phyloP scores from a whole-genome alignment of 257 asterid genomes.

The Ballota nigra region DNA sequence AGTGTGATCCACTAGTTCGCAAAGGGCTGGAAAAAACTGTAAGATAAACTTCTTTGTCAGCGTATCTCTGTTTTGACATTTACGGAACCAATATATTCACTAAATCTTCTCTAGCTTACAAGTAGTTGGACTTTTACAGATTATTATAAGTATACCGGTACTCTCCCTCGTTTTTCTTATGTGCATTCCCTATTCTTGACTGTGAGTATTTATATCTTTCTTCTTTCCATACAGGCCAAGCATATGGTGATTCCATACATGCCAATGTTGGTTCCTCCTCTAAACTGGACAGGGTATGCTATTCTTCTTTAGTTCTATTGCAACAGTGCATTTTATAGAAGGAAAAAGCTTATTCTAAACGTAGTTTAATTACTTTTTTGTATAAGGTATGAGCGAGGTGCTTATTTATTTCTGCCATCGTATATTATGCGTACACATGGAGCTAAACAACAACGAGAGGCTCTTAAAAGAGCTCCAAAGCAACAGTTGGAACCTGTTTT shows the following conservation, averaged over 20 bases:
- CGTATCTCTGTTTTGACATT: neutral
- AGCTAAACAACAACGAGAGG: constrained; percentile 88
- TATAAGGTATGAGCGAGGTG: constrained; percentile 80
- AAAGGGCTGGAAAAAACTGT: constrained; percentile 96
- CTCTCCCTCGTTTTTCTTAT: constrained; percentile 5
- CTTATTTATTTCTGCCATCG: constrained; percentile 88
- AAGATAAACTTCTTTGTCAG: constrained; percentile 26
- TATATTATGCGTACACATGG: constrained; percentile 98
- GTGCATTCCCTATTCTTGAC: neutral
- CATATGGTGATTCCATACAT: constrained; percentile 99
- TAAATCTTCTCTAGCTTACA: neutral
- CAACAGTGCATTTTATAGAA: neutral
- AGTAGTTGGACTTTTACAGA: constrained; percentile 1
- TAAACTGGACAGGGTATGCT: constrained; percentile 87
- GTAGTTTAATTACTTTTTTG: constrained; percentile 8
- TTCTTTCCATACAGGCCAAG: constrained; percentile 64
- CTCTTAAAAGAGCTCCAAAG: constrained; percentile 66
- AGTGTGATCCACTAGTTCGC: constrained; percentile 91
- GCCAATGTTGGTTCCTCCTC: constrained; percentile 98
- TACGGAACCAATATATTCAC: neutral
- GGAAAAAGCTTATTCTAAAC: neutral
- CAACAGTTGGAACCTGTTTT: constrained; percentile 69
- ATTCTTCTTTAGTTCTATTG: constrained; percentile 14
- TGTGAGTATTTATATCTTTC: constrained; percentile 9
- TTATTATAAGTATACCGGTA: neutral